Evolutionary conservation across 2,329 filamentous ascomycete genomes (phyloP).

Genomic region (Stagonosporopsis cucurbitacearum): DNA sequence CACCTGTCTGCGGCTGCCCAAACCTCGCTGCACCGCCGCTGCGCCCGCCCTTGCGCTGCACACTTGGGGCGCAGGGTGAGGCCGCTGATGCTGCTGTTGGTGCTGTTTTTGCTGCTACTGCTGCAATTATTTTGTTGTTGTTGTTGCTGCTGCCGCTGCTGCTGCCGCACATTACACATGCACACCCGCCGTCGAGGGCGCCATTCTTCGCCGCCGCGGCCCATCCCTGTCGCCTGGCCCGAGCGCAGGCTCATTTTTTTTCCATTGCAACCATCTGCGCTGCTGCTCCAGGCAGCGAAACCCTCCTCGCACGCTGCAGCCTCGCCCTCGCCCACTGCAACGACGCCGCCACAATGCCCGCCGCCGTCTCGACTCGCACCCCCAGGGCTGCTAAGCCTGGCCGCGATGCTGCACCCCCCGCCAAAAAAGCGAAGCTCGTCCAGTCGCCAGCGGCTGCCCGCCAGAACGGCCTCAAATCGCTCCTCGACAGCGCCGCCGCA

Average conservation of each 20-base stretch:
- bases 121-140: too few relatives aligned
- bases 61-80: not conserved
- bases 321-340: conserved; percentile 19
- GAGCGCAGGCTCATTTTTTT: conserved; percentile 23
- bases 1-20: conserved; percentile 15
- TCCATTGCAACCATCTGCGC: conserved; percentile 27
- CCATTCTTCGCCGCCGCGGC: conserved; percentile 7
- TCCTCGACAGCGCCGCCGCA: conserved; percentile 37
- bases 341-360: conserved; percentile 37
- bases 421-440: conserved; percentile 48
- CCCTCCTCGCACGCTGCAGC: conserved; percentile 10
- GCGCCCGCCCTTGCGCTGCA: conserved; percentile 11
- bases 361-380: conserved; percentile 40
- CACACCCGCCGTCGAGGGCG: not conserved
- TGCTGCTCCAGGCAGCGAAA: conserved; percentile 34
- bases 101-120: too few relatives aligned
- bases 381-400: conserved; percentile 24
- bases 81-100: too few relatives aligned
- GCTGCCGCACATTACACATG: not conserved
- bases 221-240: conserved; percentile 19
- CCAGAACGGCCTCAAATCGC: conserved; percentile 41
- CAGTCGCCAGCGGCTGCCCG: conserved; percentile 32
- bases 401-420: conserved; percentile 42
- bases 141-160: too few relatives aligned
- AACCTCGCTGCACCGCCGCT: not conserved